phyloP scores from a whole-genome alignment of 2,329 filamentous ascomycete species.

The Colletotrichum liriopes region DNA sequence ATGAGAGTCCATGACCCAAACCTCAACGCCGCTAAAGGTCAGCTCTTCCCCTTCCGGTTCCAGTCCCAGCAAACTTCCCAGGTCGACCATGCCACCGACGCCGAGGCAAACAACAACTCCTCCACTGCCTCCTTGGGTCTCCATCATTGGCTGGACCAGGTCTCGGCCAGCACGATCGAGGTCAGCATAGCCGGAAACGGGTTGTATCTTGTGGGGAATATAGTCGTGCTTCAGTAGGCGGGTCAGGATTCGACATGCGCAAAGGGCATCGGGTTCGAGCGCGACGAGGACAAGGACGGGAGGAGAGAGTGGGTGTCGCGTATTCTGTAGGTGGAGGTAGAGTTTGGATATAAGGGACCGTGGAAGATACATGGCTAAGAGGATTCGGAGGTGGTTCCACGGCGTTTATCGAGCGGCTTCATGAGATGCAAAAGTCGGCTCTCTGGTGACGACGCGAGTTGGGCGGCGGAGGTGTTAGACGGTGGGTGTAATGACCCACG shows the following conservation, averaged over 20 bases:
- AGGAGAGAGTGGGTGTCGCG: conserved; percentile 90
- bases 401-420: conserved; percentile 49
- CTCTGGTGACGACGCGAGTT: conserved; percentile 2
- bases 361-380: conserved; percentile 88
- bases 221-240: conserved; percentile 97
- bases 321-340: conserved; percentile 89
- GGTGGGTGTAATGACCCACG: conserved; percentile 8
- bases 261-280: conserved; percentile 95
- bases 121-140: conserved; percentile 85
- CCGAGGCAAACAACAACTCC: conserved; percentile 94
- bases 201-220: conserved; percentile 97
- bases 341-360: conserved; percentile 90
- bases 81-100: conserved; percentile 91
- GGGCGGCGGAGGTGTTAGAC: background rate
- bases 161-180: conserved; percentile 84
- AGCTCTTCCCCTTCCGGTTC: conserved; percentile 77
- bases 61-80: conserved; percentile 85
- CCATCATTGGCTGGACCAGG: conserved; percentile 88
- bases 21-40: conserved; percentile 86
- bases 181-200: conserved; percentile 92
- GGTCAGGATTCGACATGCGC: conserved; percentile 94
- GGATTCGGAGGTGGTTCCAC: conserved; percentile 52
- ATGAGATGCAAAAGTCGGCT: conserved; percentile 47
- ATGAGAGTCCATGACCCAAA: conserved; percentile 94
- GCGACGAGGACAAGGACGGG: conserved; percentile 93